Evolutionary conservation across 768 basidiomycete species (phyloP), one percentile per base, ranked within the genome.

Genomic region (Naematelia aurantialba): DNA sequence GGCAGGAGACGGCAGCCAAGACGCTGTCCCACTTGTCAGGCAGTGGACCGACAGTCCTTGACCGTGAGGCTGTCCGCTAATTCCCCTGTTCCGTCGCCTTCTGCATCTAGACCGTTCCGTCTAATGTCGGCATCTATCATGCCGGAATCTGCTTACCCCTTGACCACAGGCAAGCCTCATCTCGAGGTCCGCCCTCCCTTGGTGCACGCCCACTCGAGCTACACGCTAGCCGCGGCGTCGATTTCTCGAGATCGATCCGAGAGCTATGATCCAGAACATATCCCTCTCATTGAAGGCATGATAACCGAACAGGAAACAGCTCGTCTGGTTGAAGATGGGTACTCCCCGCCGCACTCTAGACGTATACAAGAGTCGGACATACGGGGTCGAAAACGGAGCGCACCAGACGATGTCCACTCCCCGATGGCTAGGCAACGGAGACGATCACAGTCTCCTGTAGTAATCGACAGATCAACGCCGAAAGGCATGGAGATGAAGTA

Each of bases 401-500:
- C 34, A 17, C 34, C 34, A 39, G 34, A 39, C 17, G 34, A 39
- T 8, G 17, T 39, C 17, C 17, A 8, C 8, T 39, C 34, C 8
- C 34, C 34, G 8, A 39, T 39, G 34, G 34, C 34, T 39, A 39
- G 34, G 17, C 34, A 39, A 39, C 34, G 34, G 17, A 39, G 34
- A 39, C 8, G 34, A 39, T 39, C 34, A 39, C 34, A 39, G 17
- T 39, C 34, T 39, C 34, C 34, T 8, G 34, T 39, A 17, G 21
- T 31, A 21, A 24, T 42, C 27, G 53, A 54, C 25, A 51, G 21
- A 50, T 3, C 27, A 10, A 13, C 60, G 25, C 58, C 65, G 25
- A 19, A 44, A 14, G 61, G 59, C 27, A 51, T 57, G 19, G 65
- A 64, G 17, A 61, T 46, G 34, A 8, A 39, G 17, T 39, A 39